Percentiles rank a stretch among this genome's conserved stretches.
These are phyloP conservation scores for Hortaea sp. DNA, from an alignment of 2,329 filamentous ascomycete species.

Conservation along the genomic window DNA sequence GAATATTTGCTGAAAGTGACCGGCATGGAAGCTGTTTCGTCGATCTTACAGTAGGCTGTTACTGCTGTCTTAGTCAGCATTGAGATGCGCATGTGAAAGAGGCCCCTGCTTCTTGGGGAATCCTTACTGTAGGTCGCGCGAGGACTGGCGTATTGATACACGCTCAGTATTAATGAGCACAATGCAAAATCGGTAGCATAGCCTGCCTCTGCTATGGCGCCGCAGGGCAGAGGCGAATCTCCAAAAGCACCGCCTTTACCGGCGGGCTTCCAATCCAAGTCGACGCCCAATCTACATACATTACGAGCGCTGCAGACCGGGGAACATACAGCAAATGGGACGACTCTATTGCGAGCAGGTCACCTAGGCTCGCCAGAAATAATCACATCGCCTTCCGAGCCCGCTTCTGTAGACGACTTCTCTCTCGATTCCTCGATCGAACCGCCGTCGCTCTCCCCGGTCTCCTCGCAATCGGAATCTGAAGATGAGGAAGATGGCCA, in stretches of 20 bases:
- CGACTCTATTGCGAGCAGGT: background rate
- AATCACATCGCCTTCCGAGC: conserved; percentile 28
- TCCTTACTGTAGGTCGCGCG: too few relatives aligned
- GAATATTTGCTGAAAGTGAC: too few relatives aligned
- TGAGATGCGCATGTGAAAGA: background rate
- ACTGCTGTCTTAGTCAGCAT: background rate
- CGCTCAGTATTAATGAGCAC: too few relatives aligned
- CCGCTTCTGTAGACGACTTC: conserved; percentile 30
- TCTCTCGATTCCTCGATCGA: conserved; percentile 20
- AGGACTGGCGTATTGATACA: too few relatives aligned
- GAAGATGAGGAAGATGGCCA: conserved; percentile 16
- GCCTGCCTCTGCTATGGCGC: conserved; percentile 18
- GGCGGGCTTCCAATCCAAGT: conserved; percentile 35
- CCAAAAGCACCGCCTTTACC: conserved; percentile 20
- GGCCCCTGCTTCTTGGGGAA: background rate
- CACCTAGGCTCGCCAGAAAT: conserved; percentile 11
- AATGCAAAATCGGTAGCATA: too few relatives aligned
- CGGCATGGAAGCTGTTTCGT: too few relatives aligned
- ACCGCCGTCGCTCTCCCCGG: conserved; percentile 16
- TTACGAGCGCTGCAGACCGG: conserved; percentile 23
- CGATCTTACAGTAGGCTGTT: too few relatives aligned
- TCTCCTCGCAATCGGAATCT: conserved; percentile 21
- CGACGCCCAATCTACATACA: conserved; percentile 37
- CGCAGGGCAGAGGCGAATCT: conserved; percentile 32
- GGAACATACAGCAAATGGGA: conserved; percentile 7